Evolutionary conservation across 2,329 filamentous ascomycete species (phyloP), one percentile per base, ranked within the genome.

Genomic region (Colletotrichum sp.): DNA sequence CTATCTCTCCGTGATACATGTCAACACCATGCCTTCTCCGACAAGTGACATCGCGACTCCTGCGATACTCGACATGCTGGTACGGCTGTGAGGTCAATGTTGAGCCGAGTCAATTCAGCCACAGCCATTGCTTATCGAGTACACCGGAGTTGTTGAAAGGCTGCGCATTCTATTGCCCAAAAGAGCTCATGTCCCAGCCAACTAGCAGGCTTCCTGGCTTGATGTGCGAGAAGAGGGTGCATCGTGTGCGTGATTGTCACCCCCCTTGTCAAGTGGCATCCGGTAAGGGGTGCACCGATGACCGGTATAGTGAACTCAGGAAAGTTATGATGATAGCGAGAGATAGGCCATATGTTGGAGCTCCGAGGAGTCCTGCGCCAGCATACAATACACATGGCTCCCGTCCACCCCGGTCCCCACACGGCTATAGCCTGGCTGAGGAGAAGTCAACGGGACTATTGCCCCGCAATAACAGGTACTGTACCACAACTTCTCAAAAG

Each of bases 121-220:
- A 16, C 4, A 1, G 2, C 24, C 7, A 57, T 49, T 49, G 18
- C 39, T n/a, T 49, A 49, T 49, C 39, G 1, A 44, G 5, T 18
- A 44, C 0, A 44, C 9, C 0, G 4, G 1, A 57, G 6, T 13
- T 0, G 6, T 57, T 5, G 1, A 24, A 26, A n/a, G 13, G 5
- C 21, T 28, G 52, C 52, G 52, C 21, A 24, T 15, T 57, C 52
- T 57, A 5, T 3, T 57, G 0, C 52, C 52, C 21, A 57, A 57
- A 57, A 1, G 21, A 15, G 52, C 1, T 24, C 52, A 57, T 24
- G 52, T 9, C 9, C 13, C 21, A 24, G 18, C 52, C 4, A 28
- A 57, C 52, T 57, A 13, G 1, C 52, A 57, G 5, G 18, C 52
- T 57, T 9, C 24, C 21, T 4, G 24, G 52, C 18, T 49, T 49